Evolutionary conservation across 2,329 filamentous ascomycete species (phyloP).

Genomic region (Podosphaera aphanis): DNA sequence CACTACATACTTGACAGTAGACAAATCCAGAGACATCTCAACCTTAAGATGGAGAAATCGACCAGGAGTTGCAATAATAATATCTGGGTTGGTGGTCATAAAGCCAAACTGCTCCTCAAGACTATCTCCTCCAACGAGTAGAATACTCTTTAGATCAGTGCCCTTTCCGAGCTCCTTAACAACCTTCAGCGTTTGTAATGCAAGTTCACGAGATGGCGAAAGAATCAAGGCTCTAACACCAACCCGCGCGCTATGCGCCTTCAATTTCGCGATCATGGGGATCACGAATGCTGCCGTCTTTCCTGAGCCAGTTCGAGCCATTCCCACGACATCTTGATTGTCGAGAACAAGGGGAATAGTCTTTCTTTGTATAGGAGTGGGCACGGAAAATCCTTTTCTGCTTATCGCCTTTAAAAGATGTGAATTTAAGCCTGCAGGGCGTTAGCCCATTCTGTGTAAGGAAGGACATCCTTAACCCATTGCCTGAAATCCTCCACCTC

Average conservation of each 20-base stretch:
- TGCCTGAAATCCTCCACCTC: slow-evolving; percentile 86
- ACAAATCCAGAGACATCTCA: slow-evolving; percentile 83
- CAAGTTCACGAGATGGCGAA: slow-evolving; percentile 81
- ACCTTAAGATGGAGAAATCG: slow-evolving; percentile 92
- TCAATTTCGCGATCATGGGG: slow-evolving; percentile 88
- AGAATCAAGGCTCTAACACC: slow-evolving; percentile 71
- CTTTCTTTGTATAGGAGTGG: slow-evolving; percentile 92
- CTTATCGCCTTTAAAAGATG: slow-evolving; percentile 76
- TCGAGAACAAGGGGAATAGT: slow-evolving; percentile 81
- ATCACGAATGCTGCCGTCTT: slow-evolving; percentile 98
- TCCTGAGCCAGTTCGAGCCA: slow-evolving; percentile 95
- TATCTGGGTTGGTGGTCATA: slow-evolving; percentile 89
- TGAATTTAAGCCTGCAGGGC: slow-evolving; percentile 41
- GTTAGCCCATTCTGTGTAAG: slow-evolving; percentile 5
- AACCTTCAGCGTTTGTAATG: slow-evolving; percentile 84
- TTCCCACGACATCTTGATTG: slow-evolving; percentile 87
- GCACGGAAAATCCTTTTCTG: slow-evolving; percentile 83
- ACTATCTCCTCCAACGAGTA: slow-evolving; percentile 86
- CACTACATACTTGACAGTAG: slow-evolving; percentile 77
- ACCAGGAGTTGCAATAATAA: slow-evolving; percentile 89
- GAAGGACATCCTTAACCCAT: slow-evolving; percentile 43
- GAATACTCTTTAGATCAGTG: slow-evolving; percentile 72
- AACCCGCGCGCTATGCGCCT: slow-evolving; percentile 65
- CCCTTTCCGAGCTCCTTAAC: slow-evolving; percentile 83
- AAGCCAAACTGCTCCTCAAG: slow-evolving; percentile 83